Base-by-base conservation (phyloP, 768 basidiomycete genomes). In the Hygrophorus pudorinus region DNA sequence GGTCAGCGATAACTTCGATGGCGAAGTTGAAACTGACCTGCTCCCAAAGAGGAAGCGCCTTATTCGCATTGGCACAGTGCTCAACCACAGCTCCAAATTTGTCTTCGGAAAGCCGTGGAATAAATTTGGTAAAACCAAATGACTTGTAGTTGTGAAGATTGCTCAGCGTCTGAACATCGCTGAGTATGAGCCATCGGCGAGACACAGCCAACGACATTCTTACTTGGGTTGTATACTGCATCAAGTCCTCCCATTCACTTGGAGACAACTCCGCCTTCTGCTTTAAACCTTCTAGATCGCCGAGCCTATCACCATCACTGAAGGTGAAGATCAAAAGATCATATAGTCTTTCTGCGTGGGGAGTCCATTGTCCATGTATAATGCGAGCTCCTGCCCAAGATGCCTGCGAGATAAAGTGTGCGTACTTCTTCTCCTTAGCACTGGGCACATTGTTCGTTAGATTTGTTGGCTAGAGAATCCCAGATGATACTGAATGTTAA, bases 301-400 rank as follows among this genome's bases (percentile, higher is more conserved):
- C 69, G 10, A 87, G 65, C 42, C 67, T 68, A 28, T 75, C 77
- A 28, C 74, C 53, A 38, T 76, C 64, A 56, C 78, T 79, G 65
- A 88, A 86, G 0, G 70, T 77, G 41, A 77, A 60, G 53, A 84
- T 76, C 55, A 89, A 62, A 6, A 88, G 70, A 62, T 86, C 81
- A 55, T 81, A 82, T 37, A 88, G 70, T 55, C 68, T 68, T 50
- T 65, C 61, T 4, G 84, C 84, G 50, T 84, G 73, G 0, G 78
- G 68, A 0, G 87, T 85, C 84, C 83, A 88, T 66, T 91, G 87
- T 36, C 68, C 81, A 65, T 87, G 83, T 44, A 89, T 84, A 61
- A 92, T 83, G 32, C 83, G 72, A 40, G 76, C 84, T 21, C 89
- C 89, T 0, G 84, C 84, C 89, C 89, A 92, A 1, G 79, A 78